Evolutionary conservation across 1,284 basidiomycete genomes (phyloP).

Genomic region (Paramarasmius palmivorus): DNA sequence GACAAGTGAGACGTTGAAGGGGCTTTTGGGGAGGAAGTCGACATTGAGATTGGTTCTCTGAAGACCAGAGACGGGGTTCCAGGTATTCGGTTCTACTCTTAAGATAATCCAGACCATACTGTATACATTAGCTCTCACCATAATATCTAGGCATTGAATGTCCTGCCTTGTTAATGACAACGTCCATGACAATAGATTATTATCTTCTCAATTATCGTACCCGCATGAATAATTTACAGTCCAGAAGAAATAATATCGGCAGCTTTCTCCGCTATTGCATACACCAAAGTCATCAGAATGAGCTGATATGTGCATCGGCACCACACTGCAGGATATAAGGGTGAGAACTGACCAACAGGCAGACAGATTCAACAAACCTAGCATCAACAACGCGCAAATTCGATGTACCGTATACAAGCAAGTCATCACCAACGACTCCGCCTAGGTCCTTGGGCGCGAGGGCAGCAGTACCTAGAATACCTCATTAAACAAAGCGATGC

Average conservation of each 20-base stretch:
- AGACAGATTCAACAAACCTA: neutral
- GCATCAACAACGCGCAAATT: neutral
- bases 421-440: neutral
- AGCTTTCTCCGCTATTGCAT: neutral
- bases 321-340: neutral
- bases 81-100: too few species aligned
- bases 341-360: neutral
- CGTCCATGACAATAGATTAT: too few species aligned
- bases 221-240: too few species aligned
- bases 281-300: neutral
- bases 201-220: too few species aligned
- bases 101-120: too few species aligned
- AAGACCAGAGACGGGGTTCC: too few species aligned
- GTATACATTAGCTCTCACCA: too few species aligned
- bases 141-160: too few species aligned
- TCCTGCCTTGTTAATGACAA: too few species aligned
- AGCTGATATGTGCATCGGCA: neutral
- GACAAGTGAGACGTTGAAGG: neutral
- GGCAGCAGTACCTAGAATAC: neutral
- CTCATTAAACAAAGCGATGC: neutral
- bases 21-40: neutral
- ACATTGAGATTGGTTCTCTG: constrained; percentile 3
- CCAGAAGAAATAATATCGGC: too few species aligned
- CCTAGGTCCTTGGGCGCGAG: neutral
- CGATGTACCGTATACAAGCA: neutral